These are phyloP conservation scores for Candida railenensis DNA, from an alignment of 805 yeast species.

Conservation along the genomic window DNA sequence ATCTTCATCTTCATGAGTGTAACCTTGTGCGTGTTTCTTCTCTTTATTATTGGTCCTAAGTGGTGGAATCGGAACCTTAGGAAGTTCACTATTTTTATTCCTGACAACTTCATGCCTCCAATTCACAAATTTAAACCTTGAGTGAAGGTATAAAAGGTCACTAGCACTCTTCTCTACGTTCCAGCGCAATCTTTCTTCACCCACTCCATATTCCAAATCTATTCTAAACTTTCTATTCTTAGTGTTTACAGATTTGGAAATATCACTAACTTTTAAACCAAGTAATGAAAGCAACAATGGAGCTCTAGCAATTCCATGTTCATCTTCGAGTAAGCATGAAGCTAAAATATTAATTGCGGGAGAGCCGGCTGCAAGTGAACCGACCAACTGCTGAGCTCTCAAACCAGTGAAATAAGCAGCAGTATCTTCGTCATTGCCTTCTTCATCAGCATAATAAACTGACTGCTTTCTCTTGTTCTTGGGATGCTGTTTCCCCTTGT, in stretches of 20 bases:
- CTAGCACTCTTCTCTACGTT: slow-evolving; percentile 66
- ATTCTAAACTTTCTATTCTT: slow-evolving; percentile 53
- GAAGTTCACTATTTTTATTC: slow-evolving; percentile 38
- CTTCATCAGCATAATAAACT: slow-evolving; percentile 4
- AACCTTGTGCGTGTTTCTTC: not conserved
- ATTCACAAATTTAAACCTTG: slow-evolving; percentile 55
- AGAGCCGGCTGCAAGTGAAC: slow-evolving; percentile 57
- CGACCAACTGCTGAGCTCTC: slow-evolving; percentile 34
- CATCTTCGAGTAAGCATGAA: slow-evolving; percentile 73
- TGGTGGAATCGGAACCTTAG: slow-evolving; percentile 45
- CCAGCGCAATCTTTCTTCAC: slow-evolving; percentile 78
- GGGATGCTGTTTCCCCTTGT: not conserved
- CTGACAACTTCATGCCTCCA: slow-evolving; percentile 33
- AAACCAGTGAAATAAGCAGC: slow-evolving; percentile 30
- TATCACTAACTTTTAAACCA: slow-evolving; percentile 59
- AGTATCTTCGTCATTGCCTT: slow-evolving; percentile 19
- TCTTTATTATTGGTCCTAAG: slow-evolving; percentile 14
- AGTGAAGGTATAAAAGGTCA: slow-evolving; percentile 72
- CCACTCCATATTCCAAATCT: slow-evolving; percentile 90
- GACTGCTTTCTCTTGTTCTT: not conserved
- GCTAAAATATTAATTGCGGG: slow-evolving; percentile 78
- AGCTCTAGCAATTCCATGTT: slow-evolving; percentile 71
- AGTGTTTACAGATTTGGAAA: slow-evolving; percentile 37
- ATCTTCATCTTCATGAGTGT: slow-evolving; percentile 1
- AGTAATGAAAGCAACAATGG: slow-evolving; percentile 77